These are phyloP conservation scores for Rubia peregrina DNA, from an alignment of 305 asterid species.

Conservation along the genomic window DNA sequence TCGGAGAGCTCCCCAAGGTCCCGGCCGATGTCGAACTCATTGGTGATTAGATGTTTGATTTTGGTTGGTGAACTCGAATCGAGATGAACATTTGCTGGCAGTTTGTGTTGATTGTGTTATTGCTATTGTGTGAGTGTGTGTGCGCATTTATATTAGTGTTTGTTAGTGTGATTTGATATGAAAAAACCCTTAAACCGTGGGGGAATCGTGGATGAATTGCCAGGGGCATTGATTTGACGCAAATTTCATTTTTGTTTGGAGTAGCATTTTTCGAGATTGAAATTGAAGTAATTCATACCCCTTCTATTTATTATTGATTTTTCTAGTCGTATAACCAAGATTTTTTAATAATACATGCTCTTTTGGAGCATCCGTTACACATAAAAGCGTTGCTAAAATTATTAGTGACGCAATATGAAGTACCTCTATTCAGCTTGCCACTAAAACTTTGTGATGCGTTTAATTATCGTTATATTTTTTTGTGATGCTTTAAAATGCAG, in stretches of 20 bases:
- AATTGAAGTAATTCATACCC: too few species aligned
- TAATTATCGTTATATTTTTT: too few species aligned
- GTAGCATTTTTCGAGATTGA: not conserved
- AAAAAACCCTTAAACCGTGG: constrained; percentile 34
- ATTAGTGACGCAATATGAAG: too few species aligned
- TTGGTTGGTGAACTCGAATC: not conserved
- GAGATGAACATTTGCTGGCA: not conserved
- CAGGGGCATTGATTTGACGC: constrained; percentile 7
- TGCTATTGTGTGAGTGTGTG: not conserved
- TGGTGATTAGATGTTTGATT: not conserved
- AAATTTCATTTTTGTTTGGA: not conserved
- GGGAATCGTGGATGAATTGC: constrained; percentile 24
- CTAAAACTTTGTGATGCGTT: too few species aligned
- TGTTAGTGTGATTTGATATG: not conserved
- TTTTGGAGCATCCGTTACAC: too few species aligned
- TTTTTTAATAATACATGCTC: too few species aligned
- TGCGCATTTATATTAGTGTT: not conserved
- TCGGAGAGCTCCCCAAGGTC: not conserved
- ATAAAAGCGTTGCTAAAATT: too few species aligned
- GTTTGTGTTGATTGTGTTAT: too few species aligned
- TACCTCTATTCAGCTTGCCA: too few species aligned
- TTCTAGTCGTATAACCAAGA: too few species aligned
- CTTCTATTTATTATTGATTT: too few species aligned
- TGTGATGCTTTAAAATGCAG: too few species aligned
- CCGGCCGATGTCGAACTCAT: constrained; percentile 7